Conservation (phyloP, 495 filamentous ascomycete genomes). For the Stereocaulon alpinum region DNA sequence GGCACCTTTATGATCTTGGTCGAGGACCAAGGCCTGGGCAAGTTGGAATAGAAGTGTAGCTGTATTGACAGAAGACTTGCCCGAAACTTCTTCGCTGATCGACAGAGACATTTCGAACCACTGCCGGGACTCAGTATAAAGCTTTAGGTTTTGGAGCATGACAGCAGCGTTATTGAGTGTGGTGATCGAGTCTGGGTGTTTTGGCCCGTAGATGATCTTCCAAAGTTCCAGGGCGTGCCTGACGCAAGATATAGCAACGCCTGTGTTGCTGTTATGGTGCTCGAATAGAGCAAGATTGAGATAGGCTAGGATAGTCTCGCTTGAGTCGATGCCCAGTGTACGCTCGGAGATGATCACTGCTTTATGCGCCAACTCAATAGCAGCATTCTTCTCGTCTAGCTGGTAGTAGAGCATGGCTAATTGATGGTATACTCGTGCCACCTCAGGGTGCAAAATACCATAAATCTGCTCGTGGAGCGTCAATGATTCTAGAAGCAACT, state of each 20-base stretch:
- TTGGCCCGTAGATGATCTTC: conserved; percentile 90
- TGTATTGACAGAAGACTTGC: conserved; percentile 77
- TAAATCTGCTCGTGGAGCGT: conserved; percentile 99
- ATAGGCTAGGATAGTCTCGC: conserved; percentile 87
- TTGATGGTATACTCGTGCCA: conserved; percentile 87
- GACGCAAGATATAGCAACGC: conserved; percentile 70
- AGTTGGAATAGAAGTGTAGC: conserved; percentile 97
- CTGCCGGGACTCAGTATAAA: conserved; percentile 79
- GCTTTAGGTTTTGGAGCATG: conserved; percentile 90
- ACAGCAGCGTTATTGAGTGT: conserved; percentile 98
- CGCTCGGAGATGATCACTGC: conserved; percentile 92
- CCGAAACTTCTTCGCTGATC: conserved; percentile 79
- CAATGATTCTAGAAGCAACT: conserved; percentile 87
- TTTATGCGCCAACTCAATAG: conserved; percentile 91
- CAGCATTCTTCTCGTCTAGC: conserved; percentile 88
- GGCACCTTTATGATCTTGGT: conserved; percentile 82
- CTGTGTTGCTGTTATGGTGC: conserved; percentile 81
- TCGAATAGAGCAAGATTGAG: conserved; percentile 94
- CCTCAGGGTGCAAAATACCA: conserved; percentile 92
- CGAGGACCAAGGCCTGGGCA: conserved; percentile 85
- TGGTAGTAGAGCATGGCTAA: conserved; percentile 93
- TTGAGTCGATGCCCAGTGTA: conserved; percentile 85
- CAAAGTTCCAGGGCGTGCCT: conserved; percentile 89
- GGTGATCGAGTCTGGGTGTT: conserved; percentile 95
- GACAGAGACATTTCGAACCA: conserved; percentile 93